A percentile compares a stretch with the other conserved stretches of the same genome.
phyloP scores from a whole-genome alignment of 805 yeast species.

The Sugiyamaella lignohabitans region DNA sequence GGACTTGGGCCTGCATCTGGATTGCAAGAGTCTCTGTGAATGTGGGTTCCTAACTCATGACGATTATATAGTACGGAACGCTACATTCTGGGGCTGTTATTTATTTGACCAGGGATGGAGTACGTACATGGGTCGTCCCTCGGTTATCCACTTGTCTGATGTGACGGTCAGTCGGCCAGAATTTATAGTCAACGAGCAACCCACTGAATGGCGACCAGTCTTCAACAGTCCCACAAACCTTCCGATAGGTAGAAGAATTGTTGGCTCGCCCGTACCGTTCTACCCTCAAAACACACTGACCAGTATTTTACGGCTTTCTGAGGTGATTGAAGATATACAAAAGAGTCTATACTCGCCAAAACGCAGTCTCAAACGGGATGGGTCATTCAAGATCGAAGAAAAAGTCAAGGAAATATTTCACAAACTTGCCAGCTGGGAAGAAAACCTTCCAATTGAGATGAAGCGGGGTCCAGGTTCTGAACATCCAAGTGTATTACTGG shows the following conservation, averaged over 20 bases:
- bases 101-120: conserved; percentile 21
- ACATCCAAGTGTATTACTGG: conserved; percentile 16
- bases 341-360: conserved; percentile 13
- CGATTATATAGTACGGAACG: conserved; percentile 15
- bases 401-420: conserved; percentile 8
- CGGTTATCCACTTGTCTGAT: conserved; percentile 16
- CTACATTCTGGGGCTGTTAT: conserved; percentile 22
- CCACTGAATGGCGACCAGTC: conserved; percentile 16
- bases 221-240: conserved; percentile 4
- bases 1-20: conserved; percentile 19
- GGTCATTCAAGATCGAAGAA: not conserved
- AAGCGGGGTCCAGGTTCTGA: conserved; percentile 2
- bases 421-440: conserved; percentile 15
- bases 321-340: conserved; percentile 15
- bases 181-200: conserved; percentile 13
- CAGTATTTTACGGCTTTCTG: conserved; percentile 16
- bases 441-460: conserved; percentile 10
- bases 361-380: conserved; percentile 7
- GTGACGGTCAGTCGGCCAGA: conserved; percentile 12
- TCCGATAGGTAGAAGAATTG: not conserved
- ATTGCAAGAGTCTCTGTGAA: conserved; percentile 13
- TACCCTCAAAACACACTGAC: conserved; percentile 17
- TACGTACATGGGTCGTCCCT: conserved; percentile 18
- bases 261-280: conserved; percentile 8
- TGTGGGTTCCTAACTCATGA: conserved; percentile 15